phyloP scores from a whole-genome alignment of 73 alveolate species.

The Blepharisma stoltei region DNA sequence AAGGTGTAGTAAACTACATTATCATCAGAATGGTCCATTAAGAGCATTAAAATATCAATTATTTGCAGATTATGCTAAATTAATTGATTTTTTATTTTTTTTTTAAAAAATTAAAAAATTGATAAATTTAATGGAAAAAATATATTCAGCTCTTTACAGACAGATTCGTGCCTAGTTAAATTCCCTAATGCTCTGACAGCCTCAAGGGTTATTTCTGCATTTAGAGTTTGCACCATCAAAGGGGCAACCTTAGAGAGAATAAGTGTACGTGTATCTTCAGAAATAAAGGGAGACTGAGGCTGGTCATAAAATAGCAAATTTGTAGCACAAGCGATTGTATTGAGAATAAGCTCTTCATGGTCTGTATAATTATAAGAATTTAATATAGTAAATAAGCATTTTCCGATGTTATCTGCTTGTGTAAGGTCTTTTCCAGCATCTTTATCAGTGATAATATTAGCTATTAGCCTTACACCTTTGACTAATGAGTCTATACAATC shows the following conservation, averaged over 20 bases:
- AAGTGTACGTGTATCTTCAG: not conserved
- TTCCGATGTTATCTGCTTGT: not conserved
- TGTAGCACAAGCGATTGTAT: not conserved
- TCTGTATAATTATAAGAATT: not conserved
- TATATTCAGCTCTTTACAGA: constrained; percentile 4
- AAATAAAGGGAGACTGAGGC: not conserved
- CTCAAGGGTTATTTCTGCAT: constrained; percentile 16
- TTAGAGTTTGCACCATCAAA: not conserved
- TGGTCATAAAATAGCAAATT: constrained; percentile 9
- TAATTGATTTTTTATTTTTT: too few relatives aligned
- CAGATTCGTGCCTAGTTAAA: constrained; percentile 7
- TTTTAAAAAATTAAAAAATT: too few relatives aligned
- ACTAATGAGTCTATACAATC: not conserved
- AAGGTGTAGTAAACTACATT: not conserved
- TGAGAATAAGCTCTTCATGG: constrained; percentile 16
- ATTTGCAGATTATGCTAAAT: not conserved
- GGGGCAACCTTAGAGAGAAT: not conserved
- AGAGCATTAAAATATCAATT: not conserved
- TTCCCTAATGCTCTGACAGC: constrained; percentile 23
- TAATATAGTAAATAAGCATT: not conserved
- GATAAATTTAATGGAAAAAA: too few relatives aligned
- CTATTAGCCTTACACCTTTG: constrained; percentile 17
- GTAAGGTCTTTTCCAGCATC: not conserved
- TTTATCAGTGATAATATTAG: constrained; percentile 3
- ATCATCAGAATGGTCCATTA: constrained; percentile 10